phyloP scores from a whole-genome alignment of 2,329 filamentous ascomycete species.

The Trichoderma arundinaceum region DNA sequence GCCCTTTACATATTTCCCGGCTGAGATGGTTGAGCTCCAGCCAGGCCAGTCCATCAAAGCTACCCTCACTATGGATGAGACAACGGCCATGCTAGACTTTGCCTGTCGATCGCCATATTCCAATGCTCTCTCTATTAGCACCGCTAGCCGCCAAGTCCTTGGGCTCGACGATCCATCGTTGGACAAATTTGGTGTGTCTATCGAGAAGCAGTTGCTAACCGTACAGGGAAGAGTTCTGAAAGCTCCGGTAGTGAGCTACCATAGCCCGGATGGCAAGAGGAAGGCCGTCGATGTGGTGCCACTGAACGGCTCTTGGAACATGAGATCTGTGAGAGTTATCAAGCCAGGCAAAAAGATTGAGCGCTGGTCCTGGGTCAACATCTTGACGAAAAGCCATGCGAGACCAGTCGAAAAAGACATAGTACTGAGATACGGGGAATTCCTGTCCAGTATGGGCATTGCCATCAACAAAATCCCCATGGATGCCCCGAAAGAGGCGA shows the following conservation, averaged over 20 bases:
- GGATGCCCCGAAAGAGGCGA: conserved; percentile 26
- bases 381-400: conserved; percentile 36
- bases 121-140: conserved; percentile 71
- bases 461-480: conserved; percentile 41
- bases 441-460: conserved; percentile 51
- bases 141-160: conserved; percentile 61
- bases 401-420: conserved; percentile 32
- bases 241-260: conserved; percentile 67
- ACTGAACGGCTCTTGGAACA: conserved; percentile 71
- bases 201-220: conserved; percentile 68
- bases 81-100: conserved; percentile 71
- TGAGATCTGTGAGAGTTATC: conserved; percentile 62
- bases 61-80: conserved; percentile 66
- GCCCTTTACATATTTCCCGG: conserved; percentile 67
- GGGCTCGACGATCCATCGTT: conserved; percentile 59
- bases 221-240: conserved; percentile 73
- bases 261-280: conserved; percentile 37
- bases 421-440: conserved; percentile 46
- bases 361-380: conserved; percentile 58
- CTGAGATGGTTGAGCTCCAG: conserved; percentile 67
- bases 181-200: conserved; percentile 65
- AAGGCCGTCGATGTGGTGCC: conserved; percentile 42
- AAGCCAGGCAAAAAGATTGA: conserved; percentile 53
- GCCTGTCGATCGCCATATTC: conserved; percentile 69
- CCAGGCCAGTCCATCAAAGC: conserved; percentile 67